Conservation (phyloP, 176 grass and related monocot species). For the maize (Zea mays) region Zm-B73-REFERENCE-NAM-5.0 NC_050096.1:215389501-215390000, state of each 20-base stretch:
- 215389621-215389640: too few species aligned
- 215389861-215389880: neutral
- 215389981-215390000: conserved; percentile 48
- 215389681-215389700: too few species aligned
- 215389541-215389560: too few species aligned
- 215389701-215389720: too few species aligned
- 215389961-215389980: conserved; percentile 19
- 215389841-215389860: neutral
- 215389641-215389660: too few species aligned
- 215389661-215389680: too few species aligned
- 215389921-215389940: conserved; percentile 38
- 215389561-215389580: too few species aligned
- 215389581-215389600: too few species aligned
- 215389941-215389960: conserved; percentile 29
- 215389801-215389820: neutral
- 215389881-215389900: neutral
- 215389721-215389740: too few species aligned
- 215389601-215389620: too few species aligned
- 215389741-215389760: neutral
- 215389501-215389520: too few species aligned
- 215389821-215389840: neutral
- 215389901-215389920: conserved; percentile 34
- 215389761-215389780: neutral
- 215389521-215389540: too few species aligned
- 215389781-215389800: neutral